A percentile compares a stretch with the other conserved stretches of the same genome.
phyloP scores from a whole-genome alignment of 257 asterid species.

The Ballota nigra region DNA sequence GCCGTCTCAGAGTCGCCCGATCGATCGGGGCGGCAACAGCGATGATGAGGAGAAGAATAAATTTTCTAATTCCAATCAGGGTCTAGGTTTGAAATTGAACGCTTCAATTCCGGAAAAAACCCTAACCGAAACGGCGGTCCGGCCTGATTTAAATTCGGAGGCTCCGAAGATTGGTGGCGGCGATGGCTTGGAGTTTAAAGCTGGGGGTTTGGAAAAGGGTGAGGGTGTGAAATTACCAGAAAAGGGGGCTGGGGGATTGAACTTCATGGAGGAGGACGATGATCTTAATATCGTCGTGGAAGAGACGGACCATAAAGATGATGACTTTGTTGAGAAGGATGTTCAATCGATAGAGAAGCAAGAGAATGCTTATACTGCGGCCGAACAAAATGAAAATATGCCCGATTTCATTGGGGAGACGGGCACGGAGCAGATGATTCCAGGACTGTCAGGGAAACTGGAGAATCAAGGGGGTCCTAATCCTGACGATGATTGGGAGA shows the following conservation, averaged over 20 bases:
- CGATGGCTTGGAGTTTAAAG: conserved; percentile 21
- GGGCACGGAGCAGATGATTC: conserved; percentile 1
- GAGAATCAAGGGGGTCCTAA: conserved; percentile 8
- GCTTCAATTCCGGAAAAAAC: conserved; percentile 34
- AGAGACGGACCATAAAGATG: conserved; percentile 56
- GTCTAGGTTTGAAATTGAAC: conserved; percentile 27
- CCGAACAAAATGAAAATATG: conserved; percentile 21
- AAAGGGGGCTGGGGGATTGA: conserved; percentile 37
- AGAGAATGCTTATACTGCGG: conserved; percentile 16
- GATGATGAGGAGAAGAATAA: conserved; percentile 52
- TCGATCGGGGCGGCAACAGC: conserved; percentile 58
- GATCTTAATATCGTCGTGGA: conserved; percentile 56
- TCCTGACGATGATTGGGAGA: conserved; percentile 26
- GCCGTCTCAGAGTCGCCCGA: conserved; percentile 44
- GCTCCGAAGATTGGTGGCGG: conserved; percentile 23
- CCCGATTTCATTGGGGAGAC: conserved; percentile 17
- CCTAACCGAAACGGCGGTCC: conserved; percentile 17
- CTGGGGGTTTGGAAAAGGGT: conserved; percentile 61
- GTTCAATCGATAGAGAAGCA: conserved; percentile 15
- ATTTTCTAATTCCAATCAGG: conserved; percentile 26
- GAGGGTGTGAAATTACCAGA: conserved; percentile 32
- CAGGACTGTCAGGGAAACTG: conserved; percentile 10
- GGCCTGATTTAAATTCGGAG: conserved; percentile 34
- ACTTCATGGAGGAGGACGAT: conserved; percentile 56
- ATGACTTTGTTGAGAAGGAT: conserved; percentile 44